These are phyloP conservation scores for Brassica napus DNA, from an alignment of 345 rosid species.

Conservation along the genomic window Da-Ae NC_063447.1:53674001-53674500, in stretches of 20 bases:
- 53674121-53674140: conserved; percentile 7
- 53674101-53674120: not conserved
- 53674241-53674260: conserved; percentile 38
- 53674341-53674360: not conserved
- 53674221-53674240: conserved; percentile 58
- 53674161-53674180: conserved; percentile 92
- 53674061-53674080: conserved; percentile 78
- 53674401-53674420: conserved; percentile 67
- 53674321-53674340: conserved; percentile 17
- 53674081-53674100: not conserved
- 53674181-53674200: conserved; percentile 86
- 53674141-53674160: conserved; percentile 71
- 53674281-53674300: conserved; percentile 26
- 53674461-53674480: conserved; percentile 84
- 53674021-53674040: conserved; percentile 45
- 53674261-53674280: conserved; percentile 3
- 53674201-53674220: conserved; percentile 85
- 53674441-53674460: conserved; percentile 93
- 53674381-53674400: conserved; percentile 70
- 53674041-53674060: conserved; percentile 73
- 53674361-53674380: conserved; percentile 38
- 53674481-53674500: conserved; percentile 90
- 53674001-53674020: conserved; percentile 50
- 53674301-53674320: not conserved
- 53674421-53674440: conserved; percentile 77